Base-by-base conservation (phyloP, 169 alveolate species). In the Cyclospora cayetanensis region DNA sequence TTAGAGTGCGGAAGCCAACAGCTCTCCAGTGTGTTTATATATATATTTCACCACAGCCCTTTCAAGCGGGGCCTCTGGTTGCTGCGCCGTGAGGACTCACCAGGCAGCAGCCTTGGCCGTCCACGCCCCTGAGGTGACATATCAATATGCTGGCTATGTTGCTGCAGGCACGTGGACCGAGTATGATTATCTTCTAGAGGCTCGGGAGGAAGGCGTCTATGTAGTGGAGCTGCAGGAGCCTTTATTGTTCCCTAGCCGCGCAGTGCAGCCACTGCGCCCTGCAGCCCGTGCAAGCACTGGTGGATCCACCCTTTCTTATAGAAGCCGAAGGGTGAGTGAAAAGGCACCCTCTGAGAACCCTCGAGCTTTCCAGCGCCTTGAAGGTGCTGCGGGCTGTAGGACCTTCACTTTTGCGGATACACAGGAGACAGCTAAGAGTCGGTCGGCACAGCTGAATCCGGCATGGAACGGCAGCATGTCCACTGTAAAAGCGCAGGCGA, bases 161-260 rank as follows among this genome's bases (percentile, higher is more conserved):
- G n/a, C n/a, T n/a, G n/a, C 85, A 74, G 85, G 66, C 2, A 39
- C 85, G 7, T 74, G 85, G 85, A 39, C 85, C 18, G 85, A 74
- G 39, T 39, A 74, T 0, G 85, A 74, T n/a, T 74, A 39, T 7
- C 7, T 20, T 20, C 65, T 74, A n/a, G 85, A 39, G 85, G 85
- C 37, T 25, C 35, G 25, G 34, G 85, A 74, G 22, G 85, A 39
- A 22, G 85, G 85, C 2, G 85, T 74, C 9, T 74, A 74, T 34
- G 15, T 41, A 0, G 18, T 39, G 41, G 66, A 74, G 39, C 41
- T 74, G 85, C 31, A n/a, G 65, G 85, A 74, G 85, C 85, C 85
- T 34, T 43, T 74, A 37, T 35, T 39, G 42, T 74, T 74, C 65
- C 65, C 85, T 7, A 18, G 35, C 76, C 76, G 7, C 76, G 76